Percentiles rank a stretch among this genome's conserved stretches.
These are phyloP conservation scores for Solanum hybrid DNA, from an alignment of 305 asterid genomes.

Conservation along the genomic window DNA sequence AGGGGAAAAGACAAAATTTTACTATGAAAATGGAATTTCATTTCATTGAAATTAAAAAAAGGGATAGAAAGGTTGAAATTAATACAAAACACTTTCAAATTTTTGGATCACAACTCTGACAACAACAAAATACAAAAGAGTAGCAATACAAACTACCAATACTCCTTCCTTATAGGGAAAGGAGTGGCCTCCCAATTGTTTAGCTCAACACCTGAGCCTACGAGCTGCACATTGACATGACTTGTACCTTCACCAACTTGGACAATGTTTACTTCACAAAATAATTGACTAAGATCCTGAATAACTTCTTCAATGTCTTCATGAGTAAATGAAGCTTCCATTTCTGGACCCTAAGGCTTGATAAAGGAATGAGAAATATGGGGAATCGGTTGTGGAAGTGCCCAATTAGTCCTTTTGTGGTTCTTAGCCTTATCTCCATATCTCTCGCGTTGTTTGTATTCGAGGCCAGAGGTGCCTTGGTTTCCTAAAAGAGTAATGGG, in stretches of 20 bases:
- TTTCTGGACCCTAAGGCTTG: background rate
- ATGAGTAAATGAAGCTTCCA: background rate
- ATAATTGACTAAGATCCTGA: background rate
- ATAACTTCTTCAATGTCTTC: background rate
- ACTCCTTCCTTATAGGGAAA: background rate
- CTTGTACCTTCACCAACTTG: background rate
- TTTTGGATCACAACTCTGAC: background rate
- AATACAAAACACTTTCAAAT: background rate
- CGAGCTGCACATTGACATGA: no score
- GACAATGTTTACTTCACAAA: background rate
- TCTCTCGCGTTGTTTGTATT: no score
- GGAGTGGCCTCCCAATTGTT: background rate
- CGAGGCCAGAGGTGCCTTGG: background rate
- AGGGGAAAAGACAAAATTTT: background rate
- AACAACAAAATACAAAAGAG: background rate
- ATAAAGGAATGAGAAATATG: background rate
- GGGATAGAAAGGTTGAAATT: no score
- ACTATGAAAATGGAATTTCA: no score
- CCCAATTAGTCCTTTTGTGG: background rate
- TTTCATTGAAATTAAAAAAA: background rate
- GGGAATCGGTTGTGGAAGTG: background rate
- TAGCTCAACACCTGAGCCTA: background rate
- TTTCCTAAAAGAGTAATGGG: background rate
- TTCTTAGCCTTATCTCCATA: background rate
- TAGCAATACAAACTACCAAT: background rate